Evolutionary conservation across 1,139 yeast genomes (phyloP).

Genomic region (Lodderomyces beijingensis): DNA sequence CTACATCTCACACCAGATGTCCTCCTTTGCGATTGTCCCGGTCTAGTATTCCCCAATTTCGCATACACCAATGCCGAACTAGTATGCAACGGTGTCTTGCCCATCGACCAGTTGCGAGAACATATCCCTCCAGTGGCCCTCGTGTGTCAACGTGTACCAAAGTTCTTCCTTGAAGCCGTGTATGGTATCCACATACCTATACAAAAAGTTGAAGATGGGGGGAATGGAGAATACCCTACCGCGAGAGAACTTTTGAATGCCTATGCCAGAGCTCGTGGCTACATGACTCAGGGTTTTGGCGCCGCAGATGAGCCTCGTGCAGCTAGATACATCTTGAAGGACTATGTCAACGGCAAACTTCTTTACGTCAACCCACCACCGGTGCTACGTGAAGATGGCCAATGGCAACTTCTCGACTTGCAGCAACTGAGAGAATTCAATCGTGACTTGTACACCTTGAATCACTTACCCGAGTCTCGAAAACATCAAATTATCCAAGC

Average conservation of each 20-base stretch:
- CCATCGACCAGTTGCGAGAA: conserved; percentile 95
- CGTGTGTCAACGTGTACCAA: conserved; percentile 86
- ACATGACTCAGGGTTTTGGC: conserved; percentile 96
- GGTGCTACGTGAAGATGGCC: conserved; percentile 30
- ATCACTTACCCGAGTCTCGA: conserved; percentile 66
- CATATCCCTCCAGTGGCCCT: conserved; percentile 87
- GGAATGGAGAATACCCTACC: conserved; percentile 75
- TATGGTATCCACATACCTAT: conserved; percentile 89
- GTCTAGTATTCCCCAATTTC: conserved; percentile 96
- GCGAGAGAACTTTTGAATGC: conserved; percentile 87
- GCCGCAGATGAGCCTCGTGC: conserved; percentile 97
- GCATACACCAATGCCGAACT: conserved; percentile 96
- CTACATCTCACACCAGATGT: conserved; percentile 80
- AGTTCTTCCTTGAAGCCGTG: conserved; percentile 80
- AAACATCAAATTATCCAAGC: conserved; percentile 66
- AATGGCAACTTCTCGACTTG: conserved; percentile 33
- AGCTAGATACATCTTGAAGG: conserved; percentile 86
- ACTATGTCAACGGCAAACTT: conserved; percentile 89
- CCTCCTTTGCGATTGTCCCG: conserved; percentile 96
- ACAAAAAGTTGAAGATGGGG: conserved; percentile 78
- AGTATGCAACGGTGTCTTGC: conserved; percentile 96
- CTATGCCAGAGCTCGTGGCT: conserved; percentile 95
- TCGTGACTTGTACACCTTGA: conserved; percentile 61
- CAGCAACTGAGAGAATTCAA: conserved; percentile 64
- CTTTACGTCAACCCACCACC: conserved; percentile 90